Conservation (phyloP, 1,284 basidiomycete species). For the Boletus austroedulis region DNA sequence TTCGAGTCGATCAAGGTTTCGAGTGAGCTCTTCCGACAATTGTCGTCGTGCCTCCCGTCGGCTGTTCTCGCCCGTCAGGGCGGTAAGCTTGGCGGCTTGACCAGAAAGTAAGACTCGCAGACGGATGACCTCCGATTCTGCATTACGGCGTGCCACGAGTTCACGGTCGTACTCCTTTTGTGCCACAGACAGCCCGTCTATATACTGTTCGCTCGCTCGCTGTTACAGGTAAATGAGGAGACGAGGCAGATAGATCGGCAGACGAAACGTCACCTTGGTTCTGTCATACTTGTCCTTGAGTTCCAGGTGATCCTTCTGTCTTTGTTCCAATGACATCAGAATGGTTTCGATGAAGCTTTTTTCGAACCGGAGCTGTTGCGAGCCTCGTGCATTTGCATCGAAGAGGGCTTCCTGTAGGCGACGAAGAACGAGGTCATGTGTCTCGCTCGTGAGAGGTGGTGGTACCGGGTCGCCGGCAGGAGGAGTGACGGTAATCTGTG, state of each 20-base stretch:
- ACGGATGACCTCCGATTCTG: slow-evolving; percentile 87
- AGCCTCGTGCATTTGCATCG: slow-evolving; percentile 61
- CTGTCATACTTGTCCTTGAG: slow-evolving; percentile 81
- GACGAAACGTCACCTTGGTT: slow-evolving; percentile 61
- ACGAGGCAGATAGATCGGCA: not conserved
- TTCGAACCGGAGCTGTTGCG: slow-evolving; percentile 71
- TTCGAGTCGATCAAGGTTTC: slow-evolving; percentile 77
- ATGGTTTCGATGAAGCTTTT: slow-evolving; percentile 72
- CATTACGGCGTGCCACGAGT: slow-evolving; percentile 80
- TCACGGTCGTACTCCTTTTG: slow-evolving; percentile 93
- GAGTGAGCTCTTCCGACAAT: slow-evolving; percentile 74
- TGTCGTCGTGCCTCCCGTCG: slow-evolving; percentile 78
- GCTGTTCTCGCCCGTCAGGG: slow-evolving; percentile 75
- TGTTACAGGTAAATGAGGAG: slow-evolving; percentile 32
- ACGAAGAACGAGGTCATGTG: slow-evolving; percentile 47
- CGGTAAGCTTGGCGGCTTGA: slow-evolving; percentile 83
- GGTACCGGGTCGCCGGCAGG: slow-evolving; percentile 35
- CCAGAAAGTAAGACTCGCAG: slow-evolving; percentile 84
- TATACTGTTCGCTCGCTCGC: slow-evolving; percentile 87
- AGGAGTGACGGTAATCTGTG: slow-evolving; percentile 47
- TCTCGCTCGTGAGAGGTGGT: slow-evolving; percentile 38
- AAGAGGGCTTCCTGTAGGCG: slow-evolving; percentile 61
- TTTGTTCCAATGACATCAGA: slow-evolving; percentile 64
- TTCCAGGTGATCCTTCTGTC: slow-evolving; percentile 59
- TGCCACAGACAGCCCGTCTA: slow-evolving; percentile 88